Evolutionary conservation across 106 monocot genomes (phyloP).

Genomic region (Dactylorhiza incarnata): DNA sequence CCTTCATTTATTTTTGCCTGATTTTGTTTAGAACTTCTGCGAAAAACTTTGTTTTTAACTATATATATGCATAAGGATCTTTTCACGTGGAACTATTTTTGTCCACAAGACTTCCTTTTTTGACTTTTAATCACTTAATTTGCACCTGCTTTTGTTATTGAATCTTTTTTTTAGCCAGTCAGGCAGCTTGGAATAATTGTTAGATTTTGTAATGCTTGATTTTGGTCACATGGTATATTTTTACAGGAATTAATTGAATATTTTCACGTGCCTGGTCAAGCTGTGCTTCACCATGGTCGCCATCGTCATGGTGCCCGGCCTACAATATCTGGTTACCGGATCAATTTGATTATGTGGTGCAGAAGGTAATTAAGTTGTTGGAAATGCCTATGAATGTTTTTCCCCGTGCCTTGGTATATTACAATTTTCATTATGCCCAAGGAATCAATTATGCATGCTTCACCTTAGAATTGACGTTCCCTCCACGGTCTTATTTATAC

Average conservation of each 20-base stretch:
- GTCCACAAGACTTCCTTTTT: neutral
- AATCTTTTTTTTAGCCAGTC: neutral
- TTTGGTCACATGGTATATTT: slow-evolving; percentile 1
- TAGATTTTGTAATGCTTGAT: neutral
- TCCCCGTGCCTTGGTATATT: neutral
- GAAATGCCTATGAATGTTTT: neutral
- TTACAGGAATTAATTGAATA: slow-evolving; percentile 76
- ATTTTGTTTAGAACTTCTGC: neutral
- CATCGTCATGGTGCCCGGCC: slow-evolving; percentile 89
- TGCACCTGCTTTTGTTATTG: neutral
- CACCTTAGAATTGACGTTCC: neutral
- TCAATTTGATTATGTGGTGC: slow-evolving; percentile 94
- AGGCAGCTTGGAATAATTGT: neutral
- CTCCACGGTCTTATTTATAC: neutral
- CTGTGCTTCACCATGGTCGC: slow-evolving; percentile 86
- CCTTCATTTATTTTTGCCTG: neutral
- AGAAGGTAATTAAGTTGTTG: slow-evolving; percentile 45
- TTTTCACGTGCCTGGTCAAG: slow-evolving; percentile 81
- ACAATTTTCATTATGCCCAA: too few relatives aligned
- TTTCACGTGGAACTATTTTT: neutral
- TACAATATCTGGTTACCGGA: slow-evolving; percentile 76
- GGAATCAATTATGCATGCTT: neutral
- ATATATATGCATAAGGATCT: neutral
- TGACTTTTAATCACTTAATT: neutral
- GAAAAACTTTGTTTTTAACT: neutral